Conservation (phyloP, 176 grass and related monocot species). For the Juncus inflexus region DNA sequence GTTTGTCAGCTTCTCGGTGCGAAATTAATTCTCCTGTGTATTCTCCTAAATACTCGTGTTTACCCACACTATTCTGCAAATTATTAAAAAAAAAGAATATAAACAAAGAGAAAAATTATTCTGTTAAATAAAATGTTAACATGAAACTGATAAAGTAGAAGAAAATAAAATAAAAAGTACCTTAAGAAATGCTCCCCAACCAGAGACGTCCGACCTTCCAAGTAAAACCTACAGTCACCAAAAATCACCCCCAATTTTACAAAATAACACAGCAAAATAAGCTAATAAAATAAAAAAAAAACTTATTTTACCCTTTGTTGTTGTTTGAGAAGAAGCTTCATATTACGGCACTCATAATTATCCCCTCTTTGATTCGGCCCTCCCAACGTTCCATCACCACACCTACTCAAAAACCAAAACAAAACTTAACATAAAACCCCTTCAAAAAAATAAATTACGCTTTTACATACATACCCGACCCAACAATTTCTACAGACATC, state of each 20-base stretch:
- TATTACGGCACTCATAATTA: constrained; percentile 98
- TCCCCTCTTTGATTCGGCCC: constrained; percentile 92
- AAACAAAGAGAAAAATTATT: not conserved
- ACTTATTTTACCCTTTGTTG: constrained; percentile 71
- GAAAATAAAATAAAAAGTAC: constrained; percentile 31
- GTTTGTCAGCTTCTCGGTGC: constrained; percentile 92
- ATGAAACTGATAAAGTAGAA: not conserved
- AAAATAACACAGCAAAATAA: constrained; percentile 23
- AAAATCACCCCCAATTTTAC: constrained; percentile 7
- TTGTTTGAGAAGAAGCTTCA: constrained; percentile 97
- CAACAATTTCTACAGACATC: constrained; percentile 99
- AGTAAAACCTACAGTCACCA: constrained; percentile 61
- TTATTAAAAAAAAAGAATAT: constrained; percentile 16
- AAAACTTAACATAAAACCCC: not conserved
- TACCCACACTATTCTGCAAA: constrained; percentile 79
- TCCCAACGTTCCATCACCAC: constrained; percentile 92
- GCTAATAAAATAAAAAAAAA: constrained; percentile 24
- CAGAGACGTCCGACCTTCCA: constrained; percentile 88
- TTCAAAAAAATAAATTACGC: constrained; percentile 14
- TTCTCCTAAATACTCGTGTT: constrained; percentile 96
- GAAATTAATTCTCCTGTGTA: constrained; percentile 98
- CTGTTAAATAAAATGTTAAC: not conserved
- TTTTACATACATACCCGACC: constrained; percentile 63
- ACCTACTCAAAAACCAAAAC: constrained; percentile 43
- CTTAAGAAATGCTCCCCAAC: constrained; percentile 98